These are phyloP conservation scores for Aphanocladium album DNA, from an alignment of 2,329 filamentous ascomycete species.

Conservation along the genomic window DNA sequence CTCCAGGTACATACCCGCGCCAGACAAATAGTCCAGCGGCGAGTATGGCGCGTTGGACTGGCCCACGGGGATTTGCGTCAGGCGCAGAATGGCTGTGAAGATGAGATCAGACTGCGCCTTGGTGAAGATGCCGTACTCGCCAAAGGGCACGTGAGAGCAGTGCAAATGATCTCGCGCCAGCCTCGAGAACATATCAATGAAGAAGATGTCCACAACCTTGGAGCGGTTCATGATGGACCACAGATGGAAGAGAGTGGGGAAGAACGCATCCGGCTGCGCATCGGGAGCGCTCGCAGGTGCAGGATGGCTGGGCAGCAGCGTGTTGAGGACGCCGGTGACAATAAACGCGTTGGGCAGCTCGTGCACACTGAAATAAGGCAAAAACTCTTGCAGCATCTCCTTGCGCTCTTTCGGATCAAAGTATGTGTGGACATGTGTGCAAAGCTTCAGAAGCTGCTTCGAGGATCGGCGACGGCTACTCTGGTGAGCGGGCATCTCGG, in stretches of 20 bases:
- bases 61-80: conserved; percentile 93
- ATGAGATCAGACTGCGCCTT: conserved; percentile 87
- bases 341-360: conserved; percentile 90
- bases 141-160: conserved; percentile 71
- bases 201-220: conserved; percentile 77
- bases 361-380: conserved; percentile 88
- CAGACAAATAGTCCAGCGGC: conserved; percentile 74
- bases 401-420: conserved; percentile 85
- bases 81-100: conserved; percentile 82
- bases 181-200: conserved; percentile 85
- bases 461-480: conserved; percentile 49
- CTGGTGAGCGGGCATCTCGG: conserved; percentile 68
- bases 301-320: conserved; percentile 80
- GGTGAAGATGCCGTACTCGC: conserved; percentile 85
- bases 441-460: conserved; percentile 76
- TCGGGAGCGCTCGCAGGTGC: conserved; percentile 65
- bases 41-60: conserved; percentile 93
- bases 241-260: conserved; percentile 92
- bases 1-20: conserved; percentile 80
- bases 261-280: conserved; percentile 80
- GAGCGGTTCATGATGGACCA: conserved; percentile 93
- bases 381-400: conserved; percentile 72
- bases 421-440: conserved; percentile 84
- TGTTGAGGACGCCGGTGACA: conserved; percentile 80
- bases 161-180: conserved; percentile 78